phyloP scores from a whole-genome alignment of 768 basidiomycete species.

The Phaffia australis region DNA sequence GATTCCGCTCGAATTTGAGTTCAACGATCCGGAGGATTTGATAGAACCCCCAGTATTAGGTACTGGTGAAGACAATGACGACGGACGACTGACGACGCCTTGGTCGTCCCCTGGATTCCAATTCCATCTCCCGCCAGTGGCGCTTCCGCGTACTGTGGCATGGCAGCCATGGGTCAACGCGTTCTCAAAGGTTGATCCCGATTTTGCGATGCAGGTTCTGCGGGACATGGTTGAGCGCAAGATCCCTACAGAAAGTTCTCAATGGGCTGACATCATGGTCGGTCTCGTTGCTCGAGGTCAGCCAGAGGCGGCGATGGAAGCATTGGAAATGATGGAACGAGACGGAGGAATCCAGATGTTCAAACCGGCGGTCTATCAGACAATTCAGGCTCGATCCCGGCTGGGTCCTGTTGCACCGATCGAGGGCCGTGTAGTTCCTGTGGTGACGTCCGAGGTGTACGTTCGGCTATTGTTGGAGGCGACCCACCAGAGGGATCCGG shows the following conservation, averaged over 20 bases:
- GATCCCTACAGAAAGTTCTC: slow-evolving; percentile 1
- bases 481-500: too few species aligned
- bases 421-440: neutral
- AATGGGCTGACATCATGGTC: slow-evolving; percentile 6
- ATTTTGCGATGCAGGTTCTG: slow-evolving; percentile 1
- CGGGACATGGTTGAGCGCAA: slow-evolving; percentile 7
- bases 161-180: neutral
- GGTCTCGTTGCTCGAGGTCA: neutral
- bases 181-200: neutral
- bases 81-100: slow-evolving; percentile 4
- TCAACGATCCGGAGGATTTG: neutral
- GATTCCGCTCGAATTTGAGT: neutral
- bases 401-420: slow-evolving; percentile 4
- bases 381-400: neutral
- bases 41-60: neutral
- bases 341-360: slow-evolving; percentile 1
- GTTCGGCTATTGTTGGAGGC: too few species aligned
- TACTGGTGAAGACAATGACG: neutral
- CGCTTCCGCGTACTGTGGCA: neutral
- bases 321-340: slow-evolving; percentile 7
- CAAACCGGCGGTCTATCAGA: neutral
- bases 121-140: slow-evolving; percentile 9
- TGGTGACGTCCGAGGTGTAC: too few species aligned
- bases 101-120: neutral
- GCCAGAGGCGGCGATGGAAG: slow-evolving; percentile 6